Evolutionary conservation across 495 filamentous ascomycete genomes (phyloP).

Genomic region (Penicillium cinerascens): DNA sequence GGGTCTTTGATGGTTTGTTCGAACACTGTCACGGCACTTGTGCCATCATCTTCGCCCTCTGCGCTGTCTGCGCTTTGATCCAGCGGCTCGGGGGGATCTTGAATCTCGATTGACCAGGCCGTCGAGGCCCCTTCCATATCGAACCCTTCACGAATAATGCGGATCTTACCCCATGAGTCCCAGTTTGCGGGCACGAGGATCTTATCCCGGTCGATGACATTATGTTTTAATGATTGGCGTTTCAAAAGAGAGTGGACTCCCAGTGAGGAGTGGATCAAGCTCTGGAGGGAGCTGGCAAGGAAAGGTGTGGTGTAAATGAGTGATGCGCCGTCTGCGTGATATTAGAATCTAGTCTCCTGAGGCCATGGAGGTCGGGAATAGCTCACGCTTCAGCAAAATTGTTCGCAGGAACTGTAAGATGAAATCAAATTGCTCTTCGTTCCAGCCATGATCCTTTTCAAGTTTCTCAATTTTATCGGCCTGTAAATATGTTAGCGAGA

Average conservation of each 20-base stretch:
- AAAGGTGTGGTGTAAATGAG: conserved; percentile 88
- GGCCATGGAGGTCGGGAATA: neutral
- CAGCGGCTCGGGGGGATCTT: conserved; percentile 46
- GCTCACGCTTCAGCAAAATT: conserved; percentile 77
- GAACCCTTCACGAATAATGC: conserved; percentile 89
- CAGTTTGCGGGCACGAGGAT: conserved; percentile 92
- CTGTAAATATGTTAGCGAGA: conserved; percentile 44
- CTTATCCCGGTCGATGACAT: conserved; percentile 94
- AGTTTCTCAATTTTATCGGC: conserved; percentile 85
- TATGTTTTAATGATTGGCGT: conserved; percentile 81
- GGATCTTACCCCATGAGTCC: conserved; percentile 98
- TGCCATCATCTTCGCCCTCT: conserved; percentile 37
- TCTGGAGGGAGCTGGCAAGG: conserved; percentile 71
- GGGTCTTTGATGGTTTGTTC: conserved; percentile 77
- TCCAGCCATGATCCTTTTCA: conserved; percentile 85
- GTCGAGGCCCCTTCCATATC: conserved; percentile 83
- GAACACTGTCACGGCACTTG: conserved; percentile 65
- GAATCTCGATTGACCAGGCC: conserved; percentile 80
- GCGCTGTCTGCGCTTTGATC: conserved; percentile 16
- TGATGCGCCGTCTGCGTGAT: conserved; percentile 70
- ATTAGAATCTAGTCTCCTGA: conserved; percentile 17
- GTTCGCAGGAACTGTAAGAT: conserved; percentile 86
- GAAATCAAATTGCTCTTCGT: conserved; percentile 90
- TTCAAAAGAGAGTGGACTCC: conserved; percentile 87
- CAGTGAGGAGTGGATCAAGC: conserved; percentile 79